A percentile compares a stretch with the other conserved stretches of the same genome.
phyloP scores from a whole-genome alignment of 208 protist genomes.

The Leishmania amazonensis region DNA sequence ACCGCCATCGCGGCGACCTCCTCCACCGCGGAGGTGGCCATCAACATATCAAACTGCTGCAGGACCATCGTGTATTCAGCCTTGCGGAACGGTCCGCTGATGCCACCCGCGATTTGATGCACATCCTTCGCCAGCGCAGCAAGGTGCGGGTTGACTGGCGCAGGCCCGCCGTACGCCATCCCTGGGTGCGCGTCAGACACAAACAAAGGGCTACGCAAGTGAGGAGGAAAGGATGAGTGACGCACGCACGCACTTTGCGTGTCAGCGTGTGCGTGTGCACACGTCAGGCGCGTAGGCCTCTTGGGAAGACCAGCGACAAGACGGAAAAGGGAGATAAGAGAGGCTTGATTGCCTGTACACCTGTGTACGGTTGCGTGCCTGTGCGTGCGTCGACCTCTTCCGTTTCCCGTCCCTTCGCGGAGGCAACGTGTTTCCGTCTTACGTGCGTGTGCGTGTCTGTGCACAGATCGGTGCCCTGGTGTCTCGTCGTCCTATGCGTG shows the following conservation, averaged over 20 bases:
- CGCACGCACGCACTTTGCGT: not conserved
- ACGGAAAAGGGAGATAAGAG: no score
- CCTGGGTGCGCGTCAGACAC: not conserved
- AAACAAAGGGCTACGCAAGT: not conserved
- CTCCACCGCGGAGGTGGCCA: slow-evolving; percentile 43
- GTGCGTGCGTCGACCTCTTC: no score
- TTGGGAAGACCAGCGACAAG: no score
- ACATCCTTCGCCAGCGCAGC: slow-evolving; percentile 16
- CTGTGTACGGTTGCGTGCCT: no score
- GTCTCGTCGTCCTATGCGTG: not conserved
- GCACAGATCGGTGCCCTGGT: not conserved
- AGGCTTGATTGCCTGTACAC: no score
- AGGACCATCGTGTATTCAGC: slow-evolving; percentile 58
- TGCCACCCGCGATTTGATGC: slow-evolving; percentile 17
- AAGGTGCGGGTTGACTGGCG: not conserved
- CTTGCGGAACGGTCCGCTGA: slow-evolving; percentile 48
- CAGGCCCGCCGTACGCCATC: not conserved
- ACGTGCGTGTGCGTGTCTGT: not conserved
- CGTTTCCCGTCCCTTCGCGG: no score
- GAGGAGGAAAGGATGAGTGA: not conserved
- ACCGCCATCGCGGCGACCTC: slow-evolving; percentile 31
- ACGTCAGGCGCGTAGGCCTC: no score
- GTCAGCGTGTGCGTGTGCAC: not conserved
- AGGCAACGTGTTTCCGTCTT: no score
- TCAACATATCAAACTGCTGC: slow-evolving; percentile 79